Evolutionary conservation across 352 stramenopile species (phyloP).

Genomic region (Nothophytophthora sp.): DNA sequence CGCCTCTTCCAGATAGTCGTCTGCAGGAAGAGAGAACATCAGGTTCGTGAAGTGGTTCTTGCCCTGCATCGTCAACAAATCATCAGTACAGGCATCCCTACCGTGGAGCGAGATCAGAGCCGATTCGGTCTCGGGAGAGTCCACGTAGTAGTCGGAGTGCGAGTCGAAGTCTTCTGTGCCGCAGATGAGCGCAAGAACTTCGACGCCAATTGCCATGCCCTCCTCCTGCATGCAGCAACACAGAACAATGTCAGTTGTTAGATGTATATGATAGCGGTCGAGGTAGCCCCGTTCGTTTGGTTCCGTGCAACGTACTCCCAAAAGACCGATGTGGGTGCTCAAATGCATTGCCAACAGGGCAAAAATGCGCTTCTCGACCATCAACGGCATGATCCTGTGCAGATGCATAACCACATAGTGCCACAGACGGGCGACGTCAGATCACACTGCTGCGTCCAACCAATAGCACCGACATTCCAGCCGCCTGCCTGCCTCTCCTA

Average conservation of each 20-base stretch:
- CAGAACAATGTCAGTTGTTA: no score
- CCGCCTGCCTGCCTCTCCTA: conserved; percentile 10
- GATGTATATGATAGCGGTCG: no score
- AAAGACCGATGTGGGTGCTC: conserved; percentile 49
- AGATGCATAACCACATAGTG: background rate
- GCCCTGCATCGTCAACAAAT: conserved; percentile 2
- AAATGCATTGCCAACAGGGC: conserved; percentile 79
- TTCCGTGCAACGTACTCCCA: conserved; percentile 32
- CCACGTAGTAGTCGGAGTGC: conserved; percentile 27
- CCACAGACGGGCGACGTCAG: background rate
- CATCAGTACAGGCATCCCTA: background rate
- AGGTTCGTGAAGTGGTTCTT: background rate
- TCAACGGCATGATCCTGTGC: conserved; percentile 79
- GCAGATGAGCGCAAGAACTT: conserved; percentile 77
- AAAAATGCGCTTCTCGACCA: conserved; percentile 83
- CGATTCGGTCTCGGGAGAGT: conserved; percentile 30
- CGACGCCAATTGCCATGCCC: conserved; percentile 58
- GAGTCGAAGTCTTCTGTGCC: conserved; percentile 56
- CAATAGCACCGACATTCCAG: background rate
- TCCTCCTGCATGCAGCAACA: conserved; percentile 20
- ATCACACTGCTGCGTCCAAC: background rate
- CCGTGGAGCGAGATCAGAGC: background rate
- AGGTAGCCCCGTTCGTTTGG: no score
- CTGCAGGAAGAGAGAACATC: conserved; percentile 17
- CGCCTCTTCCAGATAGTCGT: conserved; percentile 70